Evolutionary conservation across 768 basidiomycete genomes (phyloP).

Genomic region (Tephrocybe rancida): DNA sequence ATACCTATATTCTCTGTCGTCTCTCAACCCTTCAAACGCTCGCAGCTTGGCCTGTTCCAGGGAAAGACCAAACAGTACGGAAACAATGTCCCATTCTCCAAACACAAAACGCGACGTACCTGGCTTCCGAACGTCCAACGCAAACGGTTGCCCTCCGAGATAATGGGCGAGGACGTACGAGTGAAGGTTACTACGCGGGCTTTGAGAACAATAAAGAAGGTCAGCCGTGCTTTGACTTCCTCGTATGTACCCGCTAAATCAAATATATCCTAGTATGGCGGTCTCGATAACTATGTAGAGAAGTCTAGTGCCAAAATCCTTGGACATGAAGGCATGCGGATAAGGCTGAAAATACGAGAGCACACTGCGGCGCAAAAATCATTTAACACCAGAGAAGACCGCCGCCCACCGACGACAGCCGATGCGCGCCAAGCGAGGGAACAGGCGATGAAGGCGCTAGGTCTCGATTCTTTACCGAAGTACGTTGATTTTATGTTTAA

Average conservation of each 20-base stretch:
- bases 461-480: constrained; percentile 18
- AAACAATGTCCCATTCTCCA: constrained; percentile 89
- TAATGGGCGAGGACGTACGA: constrained; percentile 56
- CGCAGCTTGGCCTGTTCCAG: constrained; percentile 81
- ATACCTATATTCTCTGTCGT: constrained; percentile 36
- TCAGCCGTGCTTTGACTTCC: constrained; percentile 25
- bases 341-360: constrained; percentile 41
- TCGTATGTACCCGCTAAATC: background rate
- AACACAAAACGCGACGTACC: constrained; percentile 82
- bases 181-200: constrained; percentile 79
- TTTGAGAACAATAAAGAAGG: constrained; percentile 84
- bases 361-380: constrained; percentile 9
- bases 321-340: constrained; percentile 47
- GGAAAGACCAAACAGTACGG: constrained; percentile 80
- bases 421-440: constrained; percentile 25
- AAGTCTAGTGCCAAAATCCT: constrained; percentile 42
- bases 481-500: background rate
- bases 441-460: constrained; percentile 25
- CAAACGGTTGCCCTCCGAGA: constrained; percentile 72
- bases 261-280: constrained; percentile 51
- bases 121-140: constrained; percentile 89
- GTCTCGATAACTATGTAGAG: constrained; percentile 69
- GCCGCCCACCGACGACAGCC: constrained; percentile 11
- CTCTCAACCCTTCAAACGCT: constrained; percentile 78
- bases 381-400: background rate